Evolutionary conservation across 2,329 filamentous ascomycete species (phyloP), one percentile per base, ranked within the genome.

Genomic region (Diaporthe sp.): DNA sequence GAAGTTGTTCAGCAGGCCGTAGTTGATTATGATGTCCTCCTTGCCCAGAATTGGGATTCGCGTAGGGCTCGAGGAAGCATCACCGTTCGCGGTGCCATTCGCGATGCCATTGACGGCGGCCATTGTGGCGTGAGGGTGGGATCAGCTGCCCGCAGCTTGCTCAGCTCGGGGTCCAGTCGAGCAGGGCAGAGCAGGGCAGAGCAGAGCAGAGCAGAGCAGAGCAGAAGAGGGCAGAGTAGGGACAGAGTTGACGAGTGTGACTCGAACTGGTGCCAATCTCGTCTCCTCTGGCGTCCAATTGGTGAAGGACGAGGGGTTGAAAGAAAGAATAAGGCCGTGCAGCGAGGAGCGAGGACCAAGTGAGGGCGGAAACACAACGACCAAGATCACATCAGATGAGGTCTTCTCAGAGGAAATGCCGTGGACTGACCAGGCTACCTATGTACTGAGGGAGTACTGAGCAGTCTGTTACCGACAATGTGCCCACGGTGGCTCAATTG

Each of bases 11-110:
- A 96, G 98, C 73, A 99, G 90, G 77, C 93, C 95, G 82, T 97
- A 95, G 82, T 98, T 95, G 80, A 98, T 93, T 77, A 98, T 89
- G 79, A 99, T 98, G 81, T 93, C 93, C 79, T 98, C 95, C 81
- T 94, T 94, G 78, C 95, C 95, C 75, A 99, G 87, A 78, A 99
- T 97, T 47, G 90, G 89, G 81, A 98, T 95, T 82, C 86, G 84
- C 68, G 89, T 89, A 38, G 90, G 90, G 77, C 82, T 82, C 30
- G 77, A 79, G 55, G 76, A 69, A 54, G 67, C 54, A 58, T 69
- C 77, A 74, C 45, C 45, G 45, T 66, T 66, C 89, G 77, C 67
- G 57, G 61, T 57, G 66, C 61, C 33, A 58, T 58, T 58, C 19
- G 35, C 45, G 19, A 35, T 70, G 77, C 76, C 75, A 72, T 76